Evolutionary conservation across 1,139 yeast species (phyloP).

Genomic region (Saccharomyces hybrid): DNA sequence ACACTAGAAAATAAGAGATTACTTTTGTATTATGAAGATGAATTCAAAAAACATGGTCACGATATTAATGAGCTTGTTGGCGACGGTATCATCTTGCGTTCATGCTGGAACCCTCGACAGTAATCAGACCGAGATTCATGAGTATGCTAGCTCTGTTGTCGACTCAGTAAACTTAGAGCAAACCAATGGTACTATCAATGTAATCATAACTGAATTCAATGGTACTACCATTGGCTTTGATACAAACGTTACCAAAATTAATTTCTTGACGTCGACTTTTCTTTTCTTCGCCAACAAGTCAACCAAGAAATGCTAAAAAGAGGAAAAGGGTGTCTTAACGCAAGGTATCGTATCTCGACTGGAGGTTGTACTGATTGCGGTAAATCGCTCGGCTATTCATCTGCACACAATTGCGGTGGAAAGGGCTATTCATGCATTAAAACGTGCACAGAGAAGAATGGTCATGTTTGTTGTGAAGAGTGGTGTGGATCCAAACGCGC

Average conservation of each 20-base stretch:
- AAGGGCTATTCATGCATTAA: neutral
- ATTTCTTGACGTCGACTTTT: neutral
- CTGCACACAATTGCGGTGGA: no score
- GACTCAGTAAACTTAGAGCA: neutral
- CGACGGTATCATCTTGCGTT: neutral
- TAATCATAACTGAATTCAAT: neutral
- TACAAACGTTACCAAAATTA: neutral
- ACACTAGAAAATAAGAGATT: neutral
- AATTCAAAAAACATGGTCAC: neutral
- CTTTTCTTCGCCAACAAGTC: neutral
- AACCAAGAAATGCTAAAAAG: neutral
- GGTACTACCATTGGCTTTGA: neutral
- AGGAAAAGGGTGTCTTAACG: neutral
- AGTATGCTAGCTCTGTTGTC: neutral
- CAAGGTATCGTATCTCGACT: neutral
- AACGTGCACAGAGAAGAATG: neutral
- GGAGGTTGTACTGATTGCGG: neutral
- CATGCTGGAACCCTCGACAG: neutral
- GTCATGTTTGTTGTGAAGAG: neutral
- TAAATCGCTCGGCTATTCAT: neutral
- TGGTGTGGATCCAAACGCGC: neutral
- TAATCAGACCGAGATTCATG: neutral
- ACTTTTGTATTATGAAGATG: neutral
- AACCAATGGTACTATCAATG: neutral
- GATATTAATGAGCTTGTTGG: neutral